Base-by-base conservation (phyloP, 2,329 filamentous ascomycete genomes). In the Diaporthe sp. region DNA sequence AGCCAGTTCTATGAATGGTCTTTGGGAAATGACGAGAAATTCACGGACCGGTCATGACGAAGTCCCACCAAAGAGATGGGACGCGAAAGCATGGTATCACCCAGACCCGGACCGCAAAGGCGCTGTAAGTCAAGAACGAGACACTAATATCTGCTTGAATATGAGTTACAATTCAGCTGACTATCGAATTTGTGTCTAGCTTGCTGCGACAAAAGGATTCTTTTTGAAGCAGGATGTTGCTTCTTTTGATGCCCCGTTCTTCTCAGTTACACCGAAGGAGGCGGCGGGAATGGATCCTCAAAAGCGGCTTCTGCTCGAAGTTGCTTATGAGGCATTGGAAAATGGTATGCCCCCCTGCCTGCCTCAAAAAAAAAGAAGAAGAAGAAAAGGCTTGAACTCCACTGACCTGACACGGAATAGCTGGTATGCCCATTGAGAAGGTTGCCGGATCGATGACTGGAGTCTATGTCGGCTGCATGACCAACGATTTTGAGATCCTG, bases 1-100 rank as follows among this genome's bases (percentile, higher is more conserved):
- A 58, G 83, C 86, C 25, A 80, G 82, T 9, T 84, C 80, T 9
- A 80, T 84, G 4, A 82, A 83, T 4, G 84, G 86, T 75, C 84
- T 88, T 66, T 88, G 86, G 85, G 83, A 85, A 8, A 60, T 77
- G 12, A 68, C 75, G n/a, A 47, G 17, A 2, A 40, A 64, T 19
- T 58, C 68, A 13, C 22, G 38, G n/a, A 71, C 52, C 13, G 68
- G 50, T 12, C 52, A 57, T 22, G 67, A 33, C 22, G 19, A 17
- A 28, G 50, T 70, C 15, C 50, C 67, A 42, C 2, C 33, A 6
- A 12, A 28, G 13, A 57, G 67, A 28, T 58, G 68, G 68, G 17
- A 71, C 35, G 28, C 33, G 3, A 54, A 71, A 9, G 68, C 52
- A 3, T 71, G 68, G 68, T 58, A 71, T 13, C 68, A 71, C 38